Evolutionary conservation across 495 filamentous ascomycete genomes (phyloP), one percentile per base, ranked within the genome.

Genomic region (Aspergillus biplanus): DNA sequence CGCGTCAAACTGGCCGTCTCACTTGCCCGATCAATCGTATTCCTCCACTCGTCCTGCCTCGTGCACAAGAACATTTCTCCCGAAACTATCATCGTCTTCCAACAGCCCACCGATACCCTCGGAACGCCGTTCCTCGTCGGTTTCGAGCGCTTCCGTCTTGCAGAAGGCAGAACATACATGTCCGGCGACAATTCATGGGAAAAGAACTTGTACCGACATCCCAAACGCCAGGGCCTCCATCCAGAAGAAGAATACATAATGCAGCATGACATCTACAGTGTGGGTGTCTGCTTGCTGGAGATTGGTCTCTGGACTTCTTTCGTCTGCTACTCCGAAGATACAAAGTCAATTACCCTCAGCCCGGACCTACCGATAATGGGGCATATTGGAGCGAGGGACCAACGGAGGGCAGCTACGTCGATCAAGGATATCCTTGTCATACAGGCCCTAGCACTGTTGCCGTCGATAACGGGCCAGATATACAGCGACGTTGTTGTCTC

Each of bases 261-360:
- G 75, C 75, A 76, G 49, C 78, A 83, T 59, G 80, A 84, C 53
- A 82, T 82, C 0, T 84, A 83, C 63, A 81, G 77, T 60, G 69
- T 82, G 5, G 78, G 78, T 1, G 80, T 83, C 8, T 78, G 72
- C 50, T 69, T 83, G 11, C 65, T 84, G 0, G 78, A 83, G 55
- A 71, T 83, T 18, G 77, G 75, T 0, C 42, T 81, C 3, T 80
- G 78, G 74, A 42, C 65, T 3, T 75, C 75, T 0, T 75, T 82
- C 57, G 69, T 78, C 9, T 15, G 44, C 11, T 69, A 72, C 47
- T 13, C 33, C 21, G 21, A 7, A 33, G 56, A 12, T 56, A 65
- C 4, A 33, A 52, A 12, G 27, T 37, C 11, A 4, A 58, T 35
- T 31, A n/a, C 33, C 44, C 58, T 18, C 46, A 42, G 65, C 21